These are phyloP conservation scores for Luvunga scandens DNA, from an alignment of 345 rosid genomes.

Conservation along the genomic window DNA sequence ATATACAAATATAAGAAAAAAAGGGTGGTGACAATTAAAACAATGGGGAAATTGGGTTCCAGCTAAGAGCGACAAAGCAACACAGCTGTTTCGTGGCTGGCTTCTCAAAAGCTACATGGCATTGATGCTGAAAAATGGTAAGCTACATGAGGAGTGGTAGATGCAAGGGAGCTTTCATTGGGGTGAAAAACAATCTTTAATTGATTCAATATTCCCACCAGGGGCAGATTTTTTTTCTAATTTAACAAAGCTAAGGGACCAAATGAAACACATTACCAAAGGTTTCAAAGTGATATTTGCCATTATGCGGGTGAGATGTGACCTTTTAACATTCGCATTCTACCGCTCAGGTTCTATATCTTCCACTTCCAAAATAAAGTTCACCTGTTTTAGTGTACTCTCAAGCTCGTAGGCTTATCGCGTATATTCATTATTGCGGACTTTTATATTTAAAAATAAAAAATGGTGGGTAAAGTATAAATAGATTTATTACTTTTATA, in stretches of 20 bases:
- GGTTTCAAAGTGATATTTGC: neutral
- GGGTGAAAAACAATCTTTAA: neutral
- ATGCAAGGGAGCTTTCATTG: neutral
- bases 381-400: too few relatives aligned
- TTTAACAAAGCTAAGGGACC: neutral
- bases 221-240: neutral
- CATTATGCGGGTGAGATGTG: neutral
- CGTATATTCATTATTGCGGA: too few relatives aligned
- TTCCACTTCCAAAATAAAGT: neutral
- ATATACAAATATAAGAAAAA: too few relatives aligned
- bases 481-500: too few relatives aligned
- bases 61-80: neutral
- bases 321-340: too few relatives aligned
- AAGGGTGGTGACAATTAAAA: neutral
- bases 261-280: neutral
- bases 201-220: neutral
- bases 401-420: too few relatives aligned
- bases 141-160: neutral
- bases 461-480: too few relatives aligned
- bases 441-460: too few relatives aligned
- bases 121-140: neutral
- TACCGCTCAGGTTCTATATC: too few relatives aligned
- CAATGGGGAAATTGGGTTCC: neutral
- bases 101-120: neutral
- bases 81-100: slow-evolving; percentile 14